Evolutionary conservation across 345 rosid species (phyloP).

Genomic region (Excoecaria cochinchinensis): DNA sequence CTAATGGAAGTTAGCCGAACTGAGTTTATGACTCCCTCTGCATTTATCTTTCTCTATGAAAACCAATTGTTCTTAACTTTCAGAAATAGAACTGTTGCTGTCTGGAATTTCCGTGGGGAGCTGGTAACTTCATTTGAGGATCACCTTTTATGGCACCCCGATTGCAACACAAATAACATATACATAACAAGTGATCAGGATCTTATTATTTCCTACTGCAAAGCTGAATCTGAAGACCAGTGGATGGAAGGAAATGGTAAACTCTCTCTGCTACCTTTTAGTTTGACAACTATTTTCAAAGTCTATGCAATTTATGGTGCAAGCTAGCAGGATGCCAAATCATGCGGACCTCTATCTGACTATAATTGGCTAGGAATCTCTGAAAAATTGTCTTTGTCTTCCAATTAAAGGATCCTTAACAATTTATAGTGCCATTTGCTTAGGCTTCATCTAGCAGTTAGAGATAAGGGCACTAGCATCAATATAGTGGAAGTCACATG

Average conservation of each 20-base stretch:
- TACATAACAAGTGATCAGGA: conserved; percentile 97
- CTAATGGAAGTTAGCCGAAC: conserved; percentile 78
- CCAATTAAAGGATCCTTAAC: too few species aligned
- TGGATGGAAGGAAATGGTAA: conserved; percentile 89
- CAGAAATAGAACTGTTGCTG: conserved; percentile 79
- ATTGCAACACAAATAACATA: conserved; percentile 93
- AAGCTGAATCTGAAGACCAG: conserved; percentile 86
- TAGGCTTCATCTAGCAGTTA: too few species aligned
- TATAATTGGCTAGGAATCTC: too few species aligned
- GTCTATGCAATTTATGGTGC: too few species aligned
- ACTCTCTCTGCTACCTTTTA: conserved; percentile 13
- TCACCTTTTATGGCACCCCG: conserved; percentile 94
- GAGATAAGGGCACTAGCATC: too few species aligned
- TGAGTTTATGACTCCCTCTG: conserved; percentile 93
- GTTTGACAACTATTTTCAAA: too few species aligned
- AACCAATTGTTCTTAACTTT: conserved; percentile 93
- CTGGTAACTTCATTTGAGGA: conserved; percentile 98
- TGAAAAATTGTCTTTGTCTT: too few species aligned
- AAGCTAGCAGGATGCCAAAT: too few species aligned
- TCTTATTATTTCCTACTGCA: conserved; percentile 96
- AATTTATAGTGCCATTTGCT: too few species aligned
- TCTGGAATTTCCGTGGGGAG: conserved; percentile 96
- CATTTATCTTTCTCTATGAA: conserved; percentile 89
- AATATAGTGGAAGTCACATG: too few species aligned
- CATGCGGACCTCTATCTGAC: too few species aligned